Evolutionary conservation across 1,139 yeast species (phyloP), one percentile per base, ranked within the genome.

Genomic region (Hyphopichia pseudoburtonii): DNA sequence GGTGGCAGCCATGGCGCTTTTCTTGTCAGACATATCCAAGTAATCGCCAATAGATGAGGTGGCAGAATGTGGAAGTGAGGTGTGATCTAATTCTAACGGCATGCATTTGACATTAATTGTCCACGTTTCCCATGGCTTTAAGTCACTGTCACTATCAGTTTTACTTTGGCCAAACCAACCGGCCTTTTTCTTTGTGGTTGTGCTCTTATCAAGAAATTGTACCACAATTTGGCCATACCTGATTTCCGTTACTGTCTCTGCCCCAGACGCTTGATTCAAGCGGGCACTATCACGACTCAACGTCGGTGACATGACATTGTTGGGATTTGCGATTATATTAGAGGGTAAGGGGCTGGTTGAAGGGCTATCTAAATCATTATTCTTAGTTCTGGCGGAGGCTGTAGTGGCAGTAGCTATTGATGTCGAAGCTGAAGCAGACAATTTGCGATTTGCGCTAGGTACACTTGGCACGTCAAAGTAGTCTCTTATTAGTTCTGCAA

Each of bases 71-170:
- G 30, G 11, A 21, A 10, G 23, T 12, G 28, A 4, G 5, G 6
- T 19, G 15, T 17, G 22, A 6, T 24, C 17, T 2, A 40, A 38
- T 4, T 46, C 44, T 8, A 46, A 37, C 3, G 73, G 70, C 19
- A 66, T 45, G 36, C 74, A 68, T 33, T 57, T 60, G 5, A 70
- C 57, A 30, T 57, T 57, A 16, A 71, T 53, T 12, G 51, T 50
- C 77, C 77, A 71, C n/a, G 61, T 50, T 44, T 71, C 77, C 77
- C 77, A 71, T 17, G 57, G 42, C 22, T 53, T 52, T 23, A 51
- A 36, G 34, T 53, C 54, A 5, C 54, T 62, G 2, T 47, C 42
- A 17, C 49, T 54, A 21, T 54, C 57, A 5, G 46, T 45, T 41
- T 56, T 60, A 10, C 54, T 56, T 30, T 57, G 63, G 15, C 74